Evolutionary conservation across 352 stramenopile genomes (phyloP), one percentile per base, ranked within the genome.

Genomic region (Aphanomyces euteiches): DNA sequence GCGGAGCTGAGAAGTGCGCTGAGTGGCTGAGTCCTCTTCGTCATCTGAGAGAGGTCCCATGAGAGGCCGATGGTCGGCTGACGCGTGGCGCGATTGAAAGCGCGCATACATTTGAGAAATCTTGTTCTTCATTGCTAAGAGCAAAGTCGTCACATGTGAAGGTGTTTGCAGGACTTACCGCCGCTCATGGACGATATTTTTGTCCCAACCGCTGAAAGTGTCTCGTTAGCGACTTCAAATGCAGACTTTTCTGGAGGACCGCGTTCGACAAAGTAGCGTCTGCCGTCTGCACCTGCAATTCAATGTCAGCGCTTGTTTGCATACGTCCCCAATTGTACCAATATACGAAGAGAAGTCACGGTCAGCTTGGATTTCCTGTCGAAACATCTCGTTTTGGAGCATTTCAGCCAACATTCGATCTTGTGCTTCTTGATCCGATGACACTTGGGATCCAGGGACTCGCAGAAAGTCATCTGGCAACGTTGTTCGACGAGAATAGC

Each of bases 61-160:
- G 4, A 94, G 69, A 15, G 83, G 84, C 0, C 83, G 85, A 72
- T 90, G 79, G 36, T 21, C 4, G 43, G 41, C 70, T 59, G 65
- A 91, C 84, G 77, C 81, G 17, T 78, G 80, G 21, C 84, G 78
- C 56, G 84, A 12, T 75, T 92, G 85, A 75, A 92, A 93, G 56
- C 81, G 85, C 76, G 88, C 76, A 73, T 93, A 95, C 82, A 91
- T 88, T 19, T 92, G 80, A 54, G 89, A 78, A 71, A 89, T 89
- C 70, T 90, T 90, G 73, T 74, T 80, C 70, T 90, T 90, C 79
- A 90, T 90, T 7, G 71, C 87, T 95, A 60, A 19, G 43, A 53
- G 21, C 71, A 50, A 60, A 72, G 36, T 65, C 39, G 13, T 4
- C 47, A n/a, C 19, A 45, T 47, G 47, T 21, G 12, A 66, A 15